These are phyloP conservation scores for Pascua sp. DNA, from an alignment of 1,284 basidiomycete genomes.

Conservation along the genomic window DNA sequence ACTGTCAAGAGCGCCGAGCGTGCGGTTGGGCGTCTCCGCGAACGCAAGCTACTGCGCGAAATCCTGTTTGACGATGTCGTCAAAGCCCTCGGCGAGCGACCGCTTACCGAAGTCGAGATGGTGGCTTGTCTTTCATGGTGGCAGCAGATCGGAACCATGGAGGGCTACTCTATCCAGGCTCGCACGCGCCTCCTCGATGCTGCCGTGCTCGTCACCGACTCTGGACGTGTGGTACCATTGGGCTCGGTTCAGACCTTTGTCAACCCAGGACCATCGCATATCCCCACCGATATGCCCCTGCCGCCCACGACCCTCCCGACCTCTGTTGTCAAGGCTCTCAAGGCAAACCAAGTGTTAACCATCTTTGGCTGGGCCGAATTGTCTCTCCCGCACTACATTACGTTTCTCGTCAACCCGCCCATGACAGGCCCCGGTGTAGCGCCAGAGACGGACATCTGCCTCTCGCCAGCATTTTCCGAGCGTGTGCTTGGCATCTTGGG, in stretches of 20 bases:
- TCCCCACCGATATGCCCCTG: slow-evolving; percentile 78
- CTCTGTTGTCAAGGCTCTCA: slow-evolving; percentile 63
- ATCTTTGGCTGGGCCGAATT: slow-evolving; percentile 81
- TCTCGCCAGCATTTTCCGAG: slow-evolving; percentile 75
- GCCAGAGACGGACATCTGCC: slow-evolving; percentile 63
- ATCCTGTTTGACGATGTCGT: slow-evolving; percentile 85
- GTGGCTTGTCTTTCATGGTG: slow-evolving; percentile 86
- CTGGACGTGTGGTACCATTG: slow-evolving; percentile 62
- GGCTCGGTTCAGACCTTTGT: slow-evolving; percentile 69
- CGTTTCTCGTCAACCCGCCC: slow-evolving; percentile 59
- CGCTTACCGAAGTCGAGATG: slow-evolving; percentile 72
- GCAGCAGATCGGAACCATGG: slow-evolving; percentile 59
- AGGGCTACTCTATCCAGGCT: slow-evolving; percentile 50
- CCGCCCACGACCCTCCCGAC: slow-evolving; percentile 74
- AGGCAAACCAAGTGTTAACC: slow-evolving; percentile 56
- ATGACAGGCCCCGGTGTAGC: slow-evolving; percentile 49
- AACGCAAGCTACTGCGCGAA: slow-evolving; percentile 69
- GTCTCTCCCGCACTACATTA: slow-evolving; percentile 70
- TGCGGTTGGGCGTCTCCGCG: slow-evolving; percentile 66
- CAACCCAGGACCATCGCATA: slow-evolving; percentile 63
- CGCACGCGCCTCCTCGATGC: slow-evolving; percentile 66
- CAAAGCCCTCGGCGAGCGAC: slow-evolving; percentile 67
- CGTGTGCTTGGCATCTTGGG: slow-evolving; percentile 68
- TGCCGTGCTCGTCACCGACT: slow-evolving; percentile 59
- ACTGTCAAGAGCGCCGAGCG: slow-evolving; percentile 62